phyloP scores from a whole-genome alignment of 2,329 filamentous ascomycete genomes.

The Epichloe baconii region DNA sequence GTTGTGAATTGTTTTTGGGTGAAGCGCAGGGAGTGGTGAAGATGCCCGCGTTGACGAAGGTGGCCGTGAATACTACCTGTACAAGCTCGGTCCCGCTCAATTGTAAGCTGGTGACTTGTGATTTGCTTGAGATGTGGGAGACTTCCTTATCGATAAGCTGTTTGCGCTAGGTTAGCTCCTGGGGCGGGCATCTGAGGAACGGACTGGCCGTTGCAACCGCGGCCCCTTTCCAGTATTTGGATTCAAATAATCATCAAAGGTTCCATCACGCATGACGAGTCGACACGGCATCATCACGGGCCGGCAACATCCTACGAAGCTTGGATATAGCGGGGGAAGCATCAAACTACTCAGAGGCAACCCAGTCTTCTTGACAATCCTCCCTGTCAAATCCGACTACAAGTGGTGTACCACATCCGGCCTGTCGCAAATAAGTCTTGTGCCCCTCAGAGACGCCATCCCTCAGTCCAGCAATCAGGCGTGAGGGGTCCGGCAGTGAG shows the following conservation, averaged over 20 bases:
- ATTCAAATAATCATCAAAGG: background rate
- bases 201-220: background rate
- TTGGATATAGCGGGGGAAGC: background rate
- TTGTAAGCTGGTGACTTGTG: background rate
- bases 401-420: background rate
- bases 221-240: background rate
- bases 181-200: background rate
- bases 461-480: background rate
- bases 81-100: background rate
- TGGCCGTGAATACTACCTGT: background rate
- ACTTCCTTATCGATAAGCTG: conserved; percentile 5
- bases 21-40: background rate
- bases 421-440: background rate
- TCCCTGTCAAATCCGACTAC: too few relatives aligned
- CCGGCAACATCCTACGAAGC: background rate
- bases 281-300: background rate
- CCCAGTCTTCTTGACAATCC: too few relatives aligned
- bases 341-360: too few relatives aligned
- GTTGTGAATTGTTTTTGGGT: background rate
- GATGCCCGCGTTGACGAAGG: background rate
- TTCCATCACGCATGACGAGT: background rate
- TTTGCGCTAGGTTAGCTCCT: background rate
- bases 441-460: background rate
- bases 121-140: background rate
- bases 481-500: background rate